Evolutionary conservation across 495 filamentous ascomycete species (phyloP), one percentile per base, ranked within the genome.

Genomic region (Neurospora sp.): DNA sequence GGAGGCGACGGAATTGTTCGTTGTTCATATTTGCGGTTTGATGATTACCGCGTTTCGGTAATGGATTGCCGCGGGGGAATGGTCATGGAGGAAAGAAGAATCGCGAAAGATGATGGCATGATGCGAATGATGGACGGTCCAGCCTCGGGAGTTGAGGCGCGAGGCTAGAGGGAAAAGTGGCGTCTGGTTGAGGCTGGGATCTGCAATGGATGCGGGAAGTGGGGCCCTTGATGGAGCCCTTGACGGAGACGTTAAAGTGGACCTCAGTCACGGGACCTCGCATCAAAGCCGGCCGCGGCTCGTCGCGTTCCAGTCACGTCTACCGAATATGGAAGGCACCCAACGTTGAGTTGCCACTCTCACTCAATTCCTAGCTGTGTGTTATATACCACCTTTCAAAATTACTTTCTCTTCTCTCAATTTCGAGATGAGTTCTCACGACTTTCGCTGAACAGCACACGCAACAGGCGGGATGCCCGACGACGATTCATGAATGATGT

Each of bases 1-100:
- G 79, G n/a, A 99, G 89, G 71, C 91, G 90, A 69, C 96, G 94
- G 79, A 99, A 99, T 79, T 99, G 93, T 20, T 92, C 88, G 87
- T 98, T 98, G 80, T 99, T 97, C 96, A 99, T 99, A 38, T 69
- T 75, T 44, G 71, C 46, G 53, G 40, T 35, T 6, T 3, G 5
- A 61, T 8, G 11, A 5, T 31, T 61, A 27, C 53, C 53, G 22
- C 22, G 20, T 59, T 14, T 31, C 2, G 22, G 10, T 70, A 31
- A 35, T 31, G 35, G n/a, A 68, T 22, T 27, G 9, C 27, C 42
- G 40, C 31, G 20, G 14, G 3, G 20, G 5, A 48, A 70, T 12
- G 31, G 18, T 40, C 35, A n/a, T 40, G 68, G 18, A 27, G 8
- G 8, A 27, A 39, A 46, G 68, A 40, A 44, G 31, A 66, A 66